Evolutionary conservation across 164 flowering plant genomes (phyloP), one percentile per base, ranked within the genome.

Genomic region (Piper longum): DNA sequence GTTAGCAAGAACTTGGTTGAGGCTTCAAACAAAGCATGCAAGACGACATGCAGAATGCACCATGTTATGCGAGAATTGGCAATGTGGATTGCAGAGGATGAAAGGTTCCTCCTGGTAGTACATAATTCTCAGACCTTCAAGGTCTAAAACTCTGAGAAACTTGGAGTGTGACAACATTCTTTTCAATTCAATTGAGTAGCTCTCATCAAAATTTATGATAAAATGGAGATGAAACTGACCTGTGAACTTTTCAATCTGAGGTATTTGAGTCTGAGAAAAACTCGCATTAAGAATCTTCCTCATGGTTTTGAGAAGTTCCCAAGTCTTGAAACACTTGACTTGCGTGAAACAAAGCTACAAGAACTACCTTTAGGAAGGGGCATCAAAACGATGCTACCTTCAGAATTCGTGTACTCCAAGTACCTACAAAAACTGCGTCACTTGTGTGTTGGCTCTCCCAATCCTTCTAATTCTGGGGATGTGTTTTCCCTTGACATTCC

Each of bases 21-120:
- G 40, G 59, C 52, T 3, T 36, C 4, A 5, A 16, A n/a, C 5
- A 18, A 59, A 13, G 0, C 5, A 43, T 5, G 17, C 2, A 55
- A 17, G 60, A n/a, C 12, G n/a, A n/a, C n/a, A 1, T 60, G 51
- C 45, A 57, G 67, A 7, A 13, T 67, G 26, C 70, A 67, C 56
- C 67, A 71, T 64, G 18, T 71, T 13, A 54, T 71, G 59, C 54
- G 65, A 1, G 74, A 67, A 4, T 39, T 71, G 8, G 54, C 58
- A 8, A 62, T 64, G 19, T 56, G 58, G 16, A 64, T 60, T 39
- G 63, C 57, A 19, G 11, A 41, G 12, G 54, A 63, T 13, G 67
- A 60, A 45, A n/a, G 13, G 3, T 67, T 67, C 17, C 44, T 59
- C n/a, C 4, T 43, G 3, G 52, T 61, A 1, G 8, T 3, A 41